Base-by-base conservation (phyloP, 768 basidiomycete species). In the Ramaria sp. region DNA sequence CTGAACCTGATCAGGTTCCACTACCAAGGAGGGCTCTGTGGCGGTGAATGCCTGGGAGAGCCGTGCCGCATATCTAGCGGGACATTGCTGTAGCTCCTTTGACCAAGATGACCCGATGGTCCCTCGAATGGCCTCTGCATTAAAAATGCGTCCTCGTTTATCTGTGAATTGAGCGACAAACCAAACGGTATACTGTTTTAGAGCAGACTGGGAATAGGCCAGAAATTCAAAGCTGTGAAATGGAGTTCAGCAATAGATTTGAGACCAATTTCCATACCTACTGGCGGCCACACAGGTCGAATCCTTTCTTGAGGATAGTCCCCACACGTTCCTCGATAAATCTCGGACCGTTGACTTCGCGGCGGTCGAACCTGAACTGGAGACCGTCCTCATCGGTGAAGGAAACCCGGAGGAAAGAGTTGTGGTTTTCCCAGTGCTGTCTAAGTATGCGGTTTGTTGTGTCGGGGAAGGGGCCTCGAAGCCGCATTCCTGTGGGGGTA, bases 31-130 rank as follows among this genome's bases (percentile, higher is more conserved):
- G 0, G 78, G 71, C 57, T 87, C 83, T 0, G 85, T 88, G 1
- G 84, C 77, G 1, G 85, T 86, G 64, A 88, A 88, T 0, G 82
- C 83, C 62, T 82, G 83, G 5, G 83, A 82, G 30, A 88, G 72
- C 16, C 86, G 71, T 3, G 86, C 86, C 0, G 77, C 85, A 64
- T 82, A 85, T 51, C 84, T 73, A 20, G 83, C 82, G 3, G 83
- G 83, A 57, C 82, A 83, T 48, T 65, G 68, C n/a, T 73, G 76
- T 8, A 85, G 68, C 0, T 61, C 60, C 12, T 20, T 56, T 61
- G 59, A 82, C 81, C 30, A 73, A 75, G 9, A 59, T 36, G 1
- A 78, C 6, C 84, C 83, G 1, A 87, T 60, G 47, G 73, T 67
- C 3, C 59, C 42, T 39, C 87, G 81, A 57, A 88, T 85, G 3